Evolutionary conservation across 176 grass and related monocot genomes (phyloP).

Genomic region (Tillandsia fasciculata): DNA sequence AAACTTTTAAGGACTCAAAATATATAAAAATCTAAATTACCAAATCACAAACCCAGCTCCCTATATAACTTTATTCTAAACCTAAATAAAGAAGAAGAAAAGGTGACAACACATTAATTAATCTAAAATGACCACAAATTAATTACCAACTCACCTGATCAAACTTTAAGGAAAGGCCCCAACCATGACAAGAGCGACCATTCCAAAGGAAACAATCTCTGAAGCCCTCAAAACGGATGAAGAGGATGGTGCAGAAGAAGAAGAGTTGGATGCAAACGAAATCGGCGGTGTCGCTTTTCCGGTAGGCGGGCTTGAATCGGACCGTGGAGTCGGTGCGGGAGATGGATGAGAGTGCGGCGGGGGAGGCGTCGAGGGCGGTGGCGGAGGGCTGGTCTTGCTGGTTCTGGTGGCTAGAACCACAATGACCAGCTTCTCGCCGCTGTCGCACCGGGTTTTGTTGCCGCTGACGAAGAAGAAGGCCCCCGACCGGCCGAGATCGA

Average conservation of each 20-base stretch:
- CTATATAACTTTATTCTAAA: no score
- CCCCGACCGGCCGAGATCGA: slow-evolving; percentile 31
- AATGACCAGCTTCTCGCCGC: slow-evolving; percentile 37
- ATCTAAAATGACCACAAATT: neutral
- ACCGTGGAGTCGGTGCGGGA: slow-evolving; percentile 1
- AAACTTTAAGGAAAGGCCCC: neutral
- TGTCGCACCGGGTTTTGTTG: slow-evolving; percentile 32
- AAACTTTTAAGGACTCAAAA: no score
- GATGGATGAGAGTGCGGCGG: slow-evolving; percentile 4
- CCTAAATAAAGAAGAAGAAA: no score
- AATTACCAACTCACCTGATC: neutral
- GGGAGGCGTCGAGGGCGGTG: neutral
- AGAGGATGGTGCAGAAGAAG: neutral
- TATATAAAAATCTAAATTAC: neutral
- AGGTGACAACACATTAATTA: no score
- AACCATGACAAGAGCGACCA: neutral
- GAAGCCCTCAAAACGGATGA: neutral
- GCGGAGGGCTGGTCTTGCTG: neutral
- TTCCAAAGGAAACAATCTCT: neutral
- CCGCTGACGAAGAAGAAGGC: slow-evolving; percentile 66
- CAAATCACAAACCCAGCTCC: neutral
- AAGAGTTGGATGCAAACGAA: neutral
- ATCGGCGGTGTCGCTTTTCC: neutral
- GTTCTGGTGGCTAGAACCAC: slow-evolving; percentile 49
- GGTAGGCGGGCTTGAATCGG: neutral